Evolutionary conservation across 1,139 yeast genomes (phyloP).

Genomic region (Blastobotrys capitulatus): DNA sequence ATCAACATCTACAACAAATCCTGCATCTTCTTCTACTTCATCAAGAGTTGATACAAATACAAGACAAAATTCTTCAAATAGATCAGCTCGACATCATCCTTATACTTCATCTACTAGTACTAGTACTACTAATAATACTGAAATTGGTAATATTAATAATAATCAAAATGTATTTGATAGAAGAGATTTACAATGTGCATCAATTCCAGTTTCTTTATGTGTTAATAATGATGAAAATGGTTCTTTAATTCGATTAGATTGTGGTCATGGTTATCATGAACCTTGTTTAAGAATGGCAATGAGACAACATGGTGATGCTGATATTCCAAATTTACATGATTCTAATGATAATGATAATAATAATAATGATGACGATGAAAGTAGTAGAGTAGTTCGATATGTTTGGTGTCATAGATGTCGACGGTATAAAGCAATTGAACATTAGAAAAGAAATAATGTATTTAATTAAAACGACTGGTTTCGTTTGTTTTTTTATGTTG

Average conservation of each 20-base stretch:
- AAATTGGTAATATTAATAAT: neutral
- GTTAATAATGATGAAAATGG: conserved; percentile 11
- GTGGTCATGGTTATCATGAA: conserved; percentile 30
- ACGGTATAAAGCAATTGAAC: conserved; percentile 19
- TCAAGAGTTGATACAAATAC: neutral
- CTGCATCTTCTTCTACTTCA: neutral
- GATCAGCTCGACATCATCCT: conserved; percentile 21
- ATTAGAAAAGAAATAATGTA: too few relatives aligned
- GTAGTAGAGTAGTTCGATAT: conserved; percentile 17
- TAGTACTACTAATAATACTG: neutral
- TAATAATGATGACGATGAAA: conserved; percentile 4
- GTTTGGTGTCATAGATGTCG: conserved; percentile 31
- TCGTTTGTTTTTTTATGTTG: too few relatives aligned
- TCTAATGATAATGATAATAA: neutral
- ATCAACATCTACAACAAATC: neutral
- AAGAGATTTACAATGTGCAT: conserved; percentile 21
- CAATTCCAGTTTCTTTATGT: conserved; percentile 25
- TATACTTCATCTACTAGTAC: conserved; percentile 7
- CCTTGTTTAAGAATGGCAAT: conserved; percentile 27
- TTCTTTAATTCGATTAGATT: conserved; percentile 21
- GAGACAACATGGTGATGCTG: conserved; percentile 29
- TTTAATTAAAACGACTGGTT: too few relatives aligned
- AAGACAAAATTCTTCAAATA: conserved; percentile 1
- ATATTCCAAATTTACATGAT: conserved; percentile 21
- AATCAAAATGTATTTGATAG: conserved; percentile 1